These are phyloP conservation scores for Actinomortierella wolfii DNA, from an alignment of 371 early-diverging fungal species.

Conservation along the genomic window DNA sequence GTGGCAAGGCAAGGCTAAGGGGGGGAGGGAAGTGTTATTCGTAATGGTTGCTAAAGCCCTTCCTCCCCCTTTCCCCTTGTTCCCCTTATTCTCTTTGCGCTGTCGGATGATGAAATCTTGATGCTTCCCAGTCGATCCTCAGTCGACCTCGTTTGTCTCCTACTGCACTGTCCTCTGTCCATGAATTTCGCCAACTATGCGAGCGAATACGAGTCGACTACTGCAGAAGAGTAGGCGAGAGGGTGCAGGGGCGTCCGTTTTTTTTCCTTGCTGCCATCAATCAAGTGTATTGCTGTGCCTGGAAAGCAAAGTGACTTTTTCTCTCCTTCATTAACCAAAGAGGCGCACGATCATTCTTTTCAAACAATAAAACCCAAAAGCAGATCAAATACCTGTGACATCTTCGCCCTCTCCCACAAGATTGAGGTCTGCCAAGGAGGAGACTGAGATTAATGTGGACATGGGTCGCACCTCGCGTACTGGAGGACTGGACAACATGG, in stretches of 20 bases:
- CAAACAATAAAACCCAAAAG: not conserved
- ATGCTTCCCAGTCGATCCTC: not conserved
- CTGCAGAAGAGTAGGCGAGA: not conserved
- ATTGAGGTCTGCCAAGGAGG: conserved; percentile 41
- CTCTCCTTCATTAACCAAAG: not conserved
- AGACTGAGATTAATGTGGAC: conserved; percentile 42
- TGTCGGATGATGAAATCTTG: too few relatives aligned
- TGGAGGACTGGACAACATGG: conserved; percentile 28
- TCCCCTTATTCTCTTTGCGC: not conserved
- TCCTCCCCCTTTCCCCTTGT: not conserved
- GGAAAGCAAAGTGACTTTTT: too few relatives aligned
- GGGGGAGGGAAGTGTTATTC: not conserved
- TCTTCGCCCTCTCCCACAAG: conserved; percentile 35
- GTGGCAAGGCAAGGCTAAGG: not conserved
- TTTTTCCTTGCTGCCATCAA: too few relatives aligned
- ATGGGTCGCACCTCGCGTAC: conserved; percentile 32
- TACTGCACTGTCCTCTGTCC: not conserved
- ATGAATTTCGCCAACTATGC: not conserved
- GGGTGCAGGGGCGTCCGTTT: not conserved
- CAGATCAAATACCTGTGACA: conserved; percentile 28
- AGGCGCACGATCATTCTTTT: not conserved
- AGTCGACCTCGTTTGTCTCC: not conserved
- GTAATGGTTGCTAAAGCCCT: not conserved
- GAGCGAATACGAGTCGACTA: not conserved
- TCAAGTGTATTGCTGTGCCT: too few relatives aligned